Conservation (phyloP, 495 filamentous ascomycete genomes). For the Tetracladium setigerum region DNA sequence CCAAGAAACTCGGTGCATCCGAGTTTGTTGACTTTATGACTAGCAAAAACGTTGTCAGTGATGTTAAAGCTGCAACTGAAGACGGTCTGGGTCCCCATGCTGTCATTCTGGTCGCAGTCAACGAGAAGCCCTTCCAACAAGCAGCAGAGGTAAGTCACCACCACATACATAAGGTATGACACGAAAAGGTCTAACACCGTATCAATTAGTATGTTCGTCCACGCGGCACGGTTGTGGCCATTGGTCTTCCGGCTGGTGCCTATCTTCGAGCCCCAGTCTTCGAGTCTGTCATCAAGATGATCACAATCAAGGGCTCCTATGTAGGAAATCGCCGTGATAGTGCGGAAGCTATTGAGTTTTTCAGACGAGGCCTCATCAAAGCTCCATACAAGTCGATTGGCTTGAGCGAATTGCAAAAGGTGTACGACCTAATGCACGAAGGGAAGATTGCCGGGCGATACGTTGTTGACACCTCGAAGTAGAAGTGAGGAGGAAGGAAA, state of each 20-base stretch:
- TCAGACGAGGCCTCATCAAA: constrained; percentile 65
- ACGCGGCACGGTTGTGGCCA: constrained; percentile 70
- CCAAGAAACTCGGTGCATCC: constrained; percentile 56
- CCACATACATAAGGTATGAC: not conserved
- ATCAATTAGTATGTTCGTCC: constrained; percentile 64
- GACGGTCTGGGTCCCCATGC: constrained; percentile 83
- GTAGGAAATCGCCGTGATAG: constrained; percentile 85
- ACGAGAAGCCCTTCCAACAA: constrained; percentile 91
- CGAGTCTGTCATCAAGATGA: constrained; percentile 77
- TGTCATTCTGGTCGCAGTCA: constrained; percentile 76
- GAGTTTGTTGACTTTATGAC: constrained; percentile 72
- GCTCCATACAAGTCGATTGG: constrained; percentile 79
- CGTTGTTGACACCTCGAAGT: constrained; percentile 63
- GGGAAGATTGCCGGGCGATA: constrained; percentile 82
- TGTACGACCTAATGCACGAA: constrained; percentile 68
- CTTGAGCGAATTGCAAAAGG: constrained; percentile 65
- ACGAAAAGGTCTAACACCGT: not conserved
- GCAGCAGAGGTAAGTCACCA: constrained; percentile 47
- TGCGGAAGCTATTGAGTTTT: constrained; percentile 84
- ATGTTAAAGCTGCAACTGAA: constrained; percentile 69
- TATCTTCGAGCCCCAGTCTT: constrained; percentile 79
- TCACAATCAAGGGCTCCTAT: constrained; percentile 87
- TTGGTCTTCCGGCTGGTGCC: constrained; percentile 75
- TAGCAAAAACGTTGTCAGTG: constrained; percentile 66
- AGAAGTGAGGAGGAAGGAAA: constrained; percentile 3